phyloP scores from a whole-genome alignment of 169 alveolate species.

The Cryptosporidium ryanae region DNA sequence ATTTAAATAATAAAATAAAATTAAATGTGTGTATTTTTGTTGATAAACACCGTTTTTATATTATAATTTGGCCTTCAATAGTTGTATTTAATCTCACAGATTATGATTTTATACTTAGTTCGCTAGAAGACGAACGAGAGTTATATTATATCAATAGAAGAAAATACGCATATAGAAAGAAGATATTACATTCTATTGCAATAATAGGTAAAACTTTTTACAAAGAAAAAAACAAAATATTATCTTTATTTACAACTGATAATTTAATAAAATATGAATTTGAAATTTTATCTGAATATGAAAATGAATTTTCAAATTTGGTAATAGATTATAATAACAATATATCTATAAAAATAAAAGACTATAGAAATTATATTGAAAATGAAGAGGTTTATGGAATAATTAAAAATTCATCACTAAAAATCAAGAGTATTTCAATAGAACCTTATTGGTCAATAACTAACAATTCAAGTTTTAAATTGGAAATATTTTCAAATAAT shows the following conservation, averaged over 20 bases:
- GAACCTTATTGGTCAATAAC: conserved; percentile 10
- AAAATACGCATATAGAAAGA: not conserved
- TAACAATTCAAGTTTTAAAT: conserved; percentile 13
- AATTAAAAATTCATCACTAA: not conserved
- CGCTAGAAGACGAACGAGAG: not conserved
- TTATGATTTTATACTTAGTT: not conserved
- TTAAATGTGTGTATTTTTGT: too few relatives aligned
- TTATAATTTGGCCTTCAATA: not conserved
- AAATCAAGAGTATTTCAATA: not conserved
- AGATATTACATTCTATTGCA: not conserved
- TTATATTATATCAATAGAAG: too few relatives aligned
- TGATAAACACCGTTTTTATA: too few relatives aligned
- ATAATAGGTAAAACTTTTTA: too few relatives aligned
- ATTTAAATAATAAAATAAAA: not conserved
- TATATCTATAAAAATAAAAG: not conserved
- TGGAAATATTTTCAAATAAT: not conserved
- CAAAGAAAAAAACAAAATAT: not conserved
- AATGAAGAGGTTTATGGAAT: not conserved
- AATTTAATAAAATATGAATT: not conserved
- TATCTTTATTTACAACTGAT: not conserved
- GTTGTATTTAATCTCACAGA: not conserved
- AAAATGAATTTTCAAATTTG: not conserved
- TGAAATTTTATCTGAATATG: not conserved
- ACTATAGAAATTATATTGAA: not conserved
- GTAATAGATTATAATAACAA: not conserved